These are phyloP conservation scores for Themeda triandra DNA, from an alignment of 176 grass and related monocot species.

Conservation along the genomic window DNA sequence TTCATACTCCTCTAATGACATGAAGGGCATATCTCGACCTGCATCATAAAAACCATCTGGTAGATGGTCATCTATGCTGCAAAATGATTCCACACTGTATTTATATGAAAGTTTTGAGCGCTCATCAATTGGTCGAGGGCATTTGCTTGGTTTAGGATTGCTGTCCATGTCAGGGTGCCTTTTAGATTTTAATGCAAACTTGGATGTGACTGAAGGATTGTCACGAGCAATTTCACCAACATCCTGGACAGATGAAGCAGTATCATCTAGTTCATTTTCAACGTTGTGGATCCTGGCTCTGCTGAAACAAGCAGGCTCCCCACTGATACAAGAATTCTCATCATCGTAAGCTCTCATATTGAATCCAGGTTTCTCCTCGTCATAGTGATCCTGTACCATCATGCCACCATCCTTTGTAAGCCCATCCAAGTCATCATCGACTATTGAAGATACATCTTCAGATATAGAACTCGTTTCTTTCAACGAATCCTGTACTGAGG, in stretches of 20 bases:
- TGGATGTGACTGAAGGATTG: constrained; percentile 34
- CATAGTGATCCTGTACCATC: constrained; percentile 52
- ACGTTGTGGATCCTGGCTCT: constrained; percentile 19
- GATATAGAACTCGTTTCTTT: constrained; percentile 50
- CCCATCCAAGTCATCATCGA: constrained; percentile 40
- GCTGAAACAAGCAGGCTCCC: constrained; percentile 30
- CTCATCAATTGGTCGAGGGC: constrained; percentile 62
- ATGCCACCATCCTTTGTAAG: constrained; percentile 50
- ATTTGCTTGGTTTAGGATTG: constrained; percentile 97
- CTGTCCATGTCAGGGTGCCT: constrained; percentile 92
- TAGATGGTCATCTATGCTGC: constrained; percentile 81
- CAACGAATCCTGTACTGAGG: constrained; percentile 27
- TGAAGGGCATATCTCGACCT: constrained; percentile 79
- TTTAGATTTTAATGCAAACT: constrained; percentile 71
- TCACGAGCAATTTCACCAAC: constrained; percentile 30
- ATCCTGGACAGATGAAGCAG: constrained; percentile 31
- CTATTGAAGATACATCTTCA: constrained; percentile 49
- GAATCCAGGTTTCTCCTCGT: constrained; percentile 29
- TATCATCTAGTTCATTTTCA: constrained; percentile 63
- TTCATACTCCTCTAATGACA: constrained; percentile 79
- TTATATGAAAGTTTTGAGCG: constrained; percentile 75
- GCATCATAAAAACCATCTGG: constrained; percentile 99
- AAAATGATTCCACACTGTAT: constrained; percentile 84
- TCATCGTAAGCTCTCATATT: constrained; percentile 32
- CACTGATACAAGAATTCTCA: constrained; percentile 45